Percentiles rank a stretch among this genome's conserved stretches.
phyloP scores from a whole-genome alignment of 495 filamentous ascomycete genomes.

The Aspergillus indologenus region DNA sequence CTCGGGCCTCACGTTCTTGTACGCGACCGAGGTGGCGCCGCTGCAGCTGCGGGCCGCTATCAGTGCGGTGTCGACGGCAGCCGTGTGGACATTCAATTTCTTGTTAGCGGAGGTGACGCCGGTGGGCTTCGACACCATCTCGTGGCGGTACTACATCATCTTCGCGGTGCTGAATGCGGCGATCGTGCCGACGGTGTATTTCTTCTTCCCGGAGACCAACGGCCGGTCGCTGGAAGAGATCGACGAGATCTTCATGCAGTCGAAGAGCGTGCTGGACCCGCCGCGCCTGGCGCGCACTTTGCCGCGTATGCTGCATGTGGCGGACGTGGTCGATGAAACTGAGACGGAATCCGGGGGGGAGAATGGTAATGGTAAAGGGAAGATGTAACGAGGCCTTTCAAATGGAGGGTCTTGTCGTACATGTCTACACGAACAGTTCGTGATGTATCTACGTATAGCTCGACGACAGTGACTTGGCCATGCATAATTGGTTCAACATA shows the following conservation, averaged over 20 bases:
- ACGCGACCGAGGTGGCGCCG: slow-evolving; percentile 63
- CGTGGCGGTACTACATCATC: slow-evolving; percentile 48
- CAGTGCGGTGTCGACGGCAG: slow-evolving; percentile 60
- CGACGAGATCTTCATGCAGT: slow-evolving; percentile 60
- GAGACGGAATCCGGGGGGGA: slow-evolving; percentile 11
- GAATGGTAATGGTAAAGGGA: slow-evolving; percentile 1
- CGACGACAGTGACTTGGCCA: too few species aligned
- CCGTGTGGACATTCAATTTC: slow-evolving; percentile 62
- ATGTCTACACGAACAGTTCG: too few species aligned
- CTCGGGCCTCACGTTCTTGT: slow-evolving; percentile 66
- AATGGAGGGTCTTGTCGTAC: too few species aligned
- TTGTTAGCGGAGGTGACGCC: slow-evolving; percentile 46
- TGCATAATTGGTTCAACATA: too few species aligned
- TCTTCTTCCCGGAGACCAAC: slow-evolving; percentile 57
- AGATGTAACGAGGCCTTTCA: too few species aligned
- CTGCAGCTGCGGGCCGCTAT: slow-evolving; percentile 64
- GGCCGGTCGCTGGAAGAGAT: slow-evolving; percentile 71
- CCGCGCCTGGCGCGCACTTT: slow-evolving; percentile 28
- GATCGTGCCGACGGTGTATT: slow-evolving; percentile 51
- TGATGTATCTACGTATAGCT: too few species aligned
- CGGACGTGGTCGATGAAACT: slow-evolving; percentile 12
- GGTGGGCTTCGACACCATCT: slow-evolving; percentile 43
- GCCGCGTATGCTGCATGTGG: slow-evolving; percentile 24
- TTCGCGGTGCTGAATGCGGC: slow-evolving; percentile 47
- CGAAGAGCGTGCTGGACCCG: slow-evolving; percentile 30